Conservation (phyloP, 495 filamentous ascomycete genomes). For the Penicillium odoratum region DNA sequence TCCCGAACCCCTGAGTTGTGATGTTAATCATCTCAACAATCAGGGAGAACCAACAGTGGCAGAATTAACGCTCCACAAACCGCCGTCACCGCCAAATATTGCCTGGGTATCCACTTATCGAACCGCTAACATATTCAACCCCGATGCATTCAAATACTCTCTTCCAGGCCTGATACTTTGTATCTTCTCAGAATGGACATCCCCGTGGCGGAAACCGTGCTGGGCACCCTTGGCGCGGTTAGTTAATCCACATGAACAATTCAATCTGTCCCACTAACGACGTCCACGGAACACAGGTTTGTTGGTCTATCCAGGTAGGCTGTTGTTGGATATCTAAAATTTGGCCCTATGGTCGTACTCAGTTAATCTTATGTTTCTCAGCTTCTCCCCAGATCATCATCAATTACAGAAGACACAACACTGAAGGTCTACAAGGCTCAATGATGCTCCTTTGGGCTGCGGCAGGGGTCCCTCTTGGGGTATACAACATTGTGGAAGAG, state of each 20-base stretch:
- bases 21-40: no score
- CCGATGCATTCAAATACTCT: not conserved
- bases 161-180: not conserved
- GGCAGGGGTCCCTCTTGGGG: constrained; percentile 63
- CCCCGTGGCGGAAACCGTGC: constrained; percentile 53
- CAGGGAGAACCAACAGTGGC: no score
- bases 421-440: constrained; percentile 56
- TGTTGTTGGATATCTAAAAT: not conserved
- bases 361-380: constrained; percentile 24
- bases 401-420: constrained; percentile 61
- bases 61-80: no score
- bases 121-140: not conserved
- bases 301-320: constrained; percentile 55
- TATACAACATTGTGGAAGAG: constrained; percentile 61
- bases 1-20: no score
- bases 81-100: no score
- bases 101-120: not conserved
- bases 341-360: not conserved
- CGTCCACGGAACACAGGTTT: constrained; percentile 34
- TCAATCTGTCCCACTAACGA: constrained; percentile 11
- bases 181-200: constrained; percentile 45
- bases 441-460: constrained; percentile 71
- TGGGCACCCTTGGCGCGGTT: constrained; percentile 58
- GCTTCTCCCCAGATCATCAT: constrained; percentile 66
- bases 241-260: constrained; percentile 17